Percentiles rank a stretch among this genome's conserved stretches.
Evolutionary conservation across 2,329 filamentous ascomycete genomes (phyloP).

Genomic region (Penicillium digitatum): DNA sequence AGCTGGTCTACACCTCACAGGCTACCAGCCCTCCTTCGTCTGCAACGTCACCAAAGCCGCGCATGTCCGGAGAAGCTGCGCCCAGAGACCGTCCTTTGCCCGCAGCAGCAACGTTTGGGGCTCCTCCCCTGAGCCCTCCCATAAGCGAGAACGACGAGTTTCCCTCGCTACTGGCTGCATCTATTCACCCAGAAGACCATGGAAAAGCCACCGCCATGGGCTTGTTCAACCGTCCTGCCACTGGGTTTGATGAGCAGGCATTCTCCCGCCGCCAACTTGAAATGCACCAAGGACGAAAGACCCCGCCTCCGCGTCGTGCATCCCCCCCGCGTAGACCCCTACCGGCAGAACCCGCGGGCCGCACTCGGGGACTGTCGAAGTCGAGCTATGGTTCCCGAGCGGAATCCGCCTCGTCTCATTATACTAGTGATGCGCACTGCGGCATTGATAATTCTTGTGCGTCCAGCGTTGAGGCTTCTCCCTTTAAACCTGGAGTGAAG

Average conservation of each 20-base stretch:
- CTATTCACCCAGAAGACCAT: conserved; percentile 69
- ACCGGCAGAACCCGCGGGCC: conserved; percentile 22
- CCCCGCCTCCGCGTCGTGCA: conserved; percentile 45
- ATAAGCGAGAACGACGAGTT: conserved; percentile 70
- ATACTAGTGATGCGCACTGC: conserved; percentile 30
- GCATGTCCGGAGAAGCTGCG: conserved; percentile 34
- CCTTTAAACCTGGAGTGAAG: conserved; percentile 21
- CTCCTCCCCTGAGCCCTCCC: conserved; percentile 63
- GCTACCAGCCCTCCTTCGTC: conserved; percentile 45
- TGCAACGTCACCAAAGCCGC: conserved; percentile 37
- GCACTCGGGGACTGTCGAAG: conserved; percentile 35
- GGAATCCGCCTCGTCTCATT: conserved; percentile 39
- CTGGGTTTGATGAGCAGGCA: conserved; percentile 78
- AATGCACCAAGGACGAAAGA: conserved; percentile 70
- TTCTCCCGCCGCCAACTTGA: conserved; percentile 78
- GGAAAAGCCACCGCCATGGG: conserved; percentile 77
- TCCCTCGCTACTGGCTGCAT: conserved; percentile 56
- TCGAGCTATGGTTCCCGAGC: conserved; percentile 38
- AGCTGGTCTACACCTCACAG: conserved; percentile 19
- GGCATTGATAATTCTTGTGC: conserved; percentile 24
- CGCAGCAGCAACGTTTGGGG: conserved; percentile 28
- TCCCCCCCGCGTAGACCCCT: conserved; percentile 26
- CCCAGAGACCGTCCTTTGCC: conserved; percentile 30
- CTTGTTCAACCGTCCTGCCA: conserved; percentile 66
- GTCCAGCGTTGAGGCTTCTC: conserved; percentile 31